Conservation (phyloP, 2,329 filamentous ascomycete genomes). For the Colletotrichum cuscutae region DNA sequence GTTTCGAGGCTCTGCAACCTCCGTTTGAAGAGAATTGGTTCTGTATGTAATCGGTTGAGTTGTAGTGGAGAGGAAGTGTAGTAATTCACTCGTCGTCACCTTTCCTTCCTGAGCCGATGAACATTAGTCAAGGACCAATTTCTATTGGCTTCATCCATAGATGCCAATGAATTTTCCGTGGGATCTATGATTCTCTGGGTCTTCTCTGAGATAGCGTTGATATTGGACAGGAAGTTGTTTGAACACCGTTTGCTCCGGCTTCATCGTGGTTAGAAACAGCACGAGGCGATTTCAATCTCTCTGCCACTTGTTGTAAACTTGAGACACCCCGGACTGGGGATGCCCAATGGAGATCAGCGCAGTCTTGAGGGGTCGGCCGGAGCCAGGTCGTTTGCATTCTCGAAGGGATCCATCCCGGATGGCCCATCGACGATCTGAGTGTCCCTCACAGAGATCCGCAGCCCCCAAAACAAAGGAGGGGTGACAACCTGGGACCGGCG, state of each 20-base stretch:
- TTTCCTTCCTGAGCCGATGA: background rate
- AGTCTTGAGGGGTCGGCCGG: conserved; percentile 3
- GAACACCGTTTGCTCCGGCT: background rate
- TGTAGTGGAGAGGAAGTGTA: background rate
- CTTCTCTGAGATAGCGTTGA: background rate
- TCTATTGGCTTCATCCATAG: background rate
- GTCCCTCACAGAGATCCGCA: conserved; percentile 14
- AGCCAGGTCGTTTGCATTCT: conserved; percentile 31
- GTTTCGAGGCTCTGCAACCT: background rate
- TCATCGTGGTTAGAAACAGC: background rate
- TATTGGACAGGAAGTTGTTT: too few species aligned
- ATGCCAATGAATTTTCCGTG: background rate
- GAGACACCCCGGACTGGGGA: conserved; percentile 28
- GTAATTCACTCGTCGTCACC: background rate
- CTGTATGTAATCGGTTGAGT: background rate
- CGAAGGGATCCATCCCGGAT: conserved; percentile 15
- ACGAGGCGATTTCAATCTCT: conserved; percentile 3
- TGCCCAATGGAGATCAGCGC: conserved; percentile 23
- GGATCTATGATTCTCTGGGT: background rate
- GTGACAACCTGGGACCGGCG: background rate
- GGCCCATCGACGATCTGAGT: conserved; percentile 24
- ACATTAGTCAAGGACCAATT: background rate
- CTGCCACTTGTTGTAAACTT: background rate
- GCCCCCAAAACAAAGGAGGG: background rate
- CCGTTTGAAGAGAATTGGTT: background rate